Percentiles rank a stretch among this genome's conserved stretches.
These are phyloP conservation scores for Yamadazyma endophytica DNA, from an alignment of 805 yeast species.

Conservation along the genomic window DNA sequence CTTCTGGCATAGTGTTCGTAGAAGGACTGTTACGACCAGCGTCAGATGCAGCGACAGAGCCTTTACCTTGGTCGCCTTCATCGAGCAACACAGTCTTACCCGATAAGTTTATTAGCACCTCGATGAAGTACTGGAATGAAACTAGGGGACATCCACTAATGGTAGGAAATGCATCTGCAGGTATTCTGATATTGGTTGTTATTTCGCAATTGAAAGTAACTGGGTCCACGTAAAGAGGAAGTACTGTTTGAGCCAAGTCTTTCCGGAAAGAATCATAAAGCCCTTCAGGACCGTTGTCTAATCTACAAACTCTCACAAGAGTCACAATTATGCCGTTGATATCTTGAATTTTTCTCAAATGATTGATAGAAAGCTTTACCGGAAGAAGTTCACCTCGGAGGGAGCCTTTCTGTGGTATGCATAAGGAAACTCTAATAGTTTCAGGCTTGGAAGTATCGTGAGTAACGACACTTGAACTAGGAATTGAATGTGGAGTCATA, in stretches of 20 bases:
- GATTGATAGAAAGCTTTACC: conserved; percentile 60
- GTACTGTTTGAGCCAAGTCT: conserved; percentile 72
- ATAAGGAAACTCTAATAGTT: conserved; percentile 33
- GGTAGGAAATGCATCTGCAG: conserved; percentile 84
- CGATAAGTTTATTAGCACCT: conserved; percentile 76
- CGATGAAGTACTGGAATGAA: conserved; percentile 80
- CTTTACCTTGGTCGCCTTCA: conserved; percentile 11
- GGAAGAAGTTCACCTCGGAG: conserved; percentile 79
- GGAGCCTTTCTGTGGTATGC: conserved; percentile 59
- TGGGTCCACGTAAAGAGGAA: conserved; percentile 79
- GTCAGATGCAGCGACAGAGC: conserved; percentile 5
- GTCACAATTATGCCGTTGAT: conserved; percentile 75
- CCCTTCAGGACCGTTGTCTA: conserved; percentile 53
- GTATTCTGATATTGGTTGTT: conserved; percentile 64
- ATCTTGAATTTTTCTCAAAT: conserved; percentile 66
- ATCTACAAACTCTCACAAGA: conserved; percentile 71
- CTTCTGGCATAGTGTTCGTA: neutral
- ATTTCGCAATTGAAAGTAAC: conserved; percentile 51
- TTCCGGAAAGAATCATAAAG: conserved; percentile 73
- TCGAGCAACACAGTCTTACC: conserved; percentile 45
- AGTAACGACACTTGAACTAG: conserved; percentile 6
- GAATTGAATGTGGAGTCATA: conserved; percentile 1
- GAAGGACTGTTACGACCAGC: conserved; percentile 10
- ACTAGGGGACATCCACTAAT: conserved; percentile 68
- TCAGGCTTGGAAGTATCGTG: conserved; percentile 16